Conservation (phyloP, 2,329 filamentous ascomycete genomes). For the Triangularia setosa region DNA sequence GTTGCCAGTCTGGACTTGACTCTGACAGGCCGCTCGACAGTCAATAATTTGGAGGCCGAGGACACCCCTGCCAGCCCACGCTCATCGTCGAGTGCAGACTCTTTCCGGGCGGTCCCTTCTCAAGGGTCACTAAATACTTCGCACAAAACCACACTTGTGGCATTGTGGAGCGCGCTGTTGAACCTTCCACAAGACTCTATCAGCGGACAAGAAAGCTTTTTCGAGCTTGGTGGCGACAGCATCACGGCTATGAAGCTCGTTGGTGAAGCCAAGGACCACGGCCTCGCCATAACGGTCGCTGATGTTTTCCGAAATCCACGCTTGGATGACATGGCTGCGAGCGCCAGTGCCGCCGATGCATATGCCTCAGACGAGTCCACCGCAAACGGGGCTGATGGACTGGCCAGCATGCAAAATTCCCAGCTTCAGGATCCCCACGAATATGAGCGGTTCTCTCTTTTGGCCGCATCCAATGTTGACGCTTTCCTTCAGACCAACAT, state of each 20-base stretch:
- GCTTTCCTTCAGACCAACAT: slow-evolving; percentile 26
- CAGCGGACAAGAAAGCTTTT: slow-evolving; percentile 31
- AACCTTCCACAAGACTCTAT: slow-evolving; percentile 19
- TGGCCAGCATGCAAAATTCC: neutral
- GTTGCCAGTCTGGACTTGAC: neutral
- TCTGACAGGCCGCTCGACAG: neutral
- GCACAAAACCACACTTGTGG: slow-evolving; percentile 9
- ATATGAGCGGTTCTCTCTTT: slow-evolving; percentile 25
- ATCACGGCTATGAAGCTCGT: slow-evolving; percentile 43
- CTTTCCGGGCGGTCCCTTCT: neutral
- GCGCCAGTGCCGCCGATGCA: neutral
- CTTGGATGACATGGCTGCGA: slow-evolving; percentile 19
- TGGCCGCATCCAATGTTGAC: slow-evolving; percentile 24
- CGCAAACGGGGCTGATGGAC: neutral
- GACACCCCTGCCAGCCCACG: neutral
- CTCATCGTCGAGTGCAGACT: neutral
- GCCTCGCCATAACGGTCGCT: slow-evolving; percentile 23
- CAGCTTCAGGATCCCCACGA: slow-evolving; percentile 3
- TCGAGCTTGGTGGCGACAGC: slow-evolving; percentile 35
- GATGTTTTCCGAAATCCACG: slow-evolving; percentile 26
- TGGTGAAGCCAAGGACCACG: slow-evolving; percentile 31
- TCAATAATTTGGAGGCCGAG: neutral
- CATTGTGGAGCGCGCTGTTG: slow-evolving; percentile 21
- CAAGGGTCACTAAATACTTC: neutral
- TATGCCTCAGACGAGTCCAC: neutral